Conservation (phyloP, 73 alveolate species). For the Stentor roeselii region DNA sequence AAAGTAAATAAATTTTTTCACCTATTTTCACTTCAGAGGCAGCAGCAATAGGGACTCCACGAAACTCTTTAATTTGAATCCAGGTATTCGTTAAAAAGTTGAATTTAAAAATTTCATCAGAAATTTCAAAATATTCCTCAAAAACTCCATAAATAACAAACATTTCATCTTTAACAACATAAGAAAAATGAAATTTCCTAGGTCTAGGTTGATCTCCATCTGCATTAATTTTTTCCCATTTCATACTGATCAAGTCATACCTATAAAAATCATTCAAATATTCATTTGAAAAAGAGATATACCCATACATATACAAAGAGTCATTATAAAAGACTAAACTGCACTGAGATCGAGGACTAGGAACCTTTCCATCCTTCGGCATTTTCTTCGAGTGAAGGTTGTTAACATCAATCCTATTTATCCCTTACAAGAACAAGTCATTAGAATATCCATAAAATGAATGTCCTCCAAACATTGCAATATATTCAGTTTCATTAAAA, state of each 20-base stretch:
- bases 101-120: neutral
- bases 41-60: neutral
- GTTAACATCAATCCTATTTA: neutral
- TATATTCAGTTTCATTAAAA: too few relatives aligned
- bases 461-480: neutral
- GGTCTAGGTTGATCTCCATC: neutral
- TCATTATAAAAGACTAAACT: neutral
- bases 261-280: neutral
- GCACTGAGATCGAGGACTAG: neutral
- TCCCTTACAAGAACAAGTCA: neutral
- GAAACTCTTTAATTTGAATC: neutral
- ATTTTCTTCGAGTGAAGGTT: neutral
- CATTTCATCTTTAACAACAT: neutral
- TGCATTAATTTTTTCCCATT: neutral
- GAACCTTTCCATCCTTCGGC: neutral
- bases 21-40: neutral
- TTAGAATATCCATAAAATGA: neutral
- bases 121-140: neutral
- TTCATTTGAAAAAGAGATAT: neutral
- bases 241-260: neutral
- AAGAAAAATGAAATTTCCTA: neutral
- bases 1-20: neutral
- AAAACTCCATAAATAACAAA: neutral
- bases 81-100: neutral
- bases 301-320: neutral